Evolutionary conservation across 1,139 yeast genomes (phyloP).

Genomic region (Pichia cactophila): DNA sequence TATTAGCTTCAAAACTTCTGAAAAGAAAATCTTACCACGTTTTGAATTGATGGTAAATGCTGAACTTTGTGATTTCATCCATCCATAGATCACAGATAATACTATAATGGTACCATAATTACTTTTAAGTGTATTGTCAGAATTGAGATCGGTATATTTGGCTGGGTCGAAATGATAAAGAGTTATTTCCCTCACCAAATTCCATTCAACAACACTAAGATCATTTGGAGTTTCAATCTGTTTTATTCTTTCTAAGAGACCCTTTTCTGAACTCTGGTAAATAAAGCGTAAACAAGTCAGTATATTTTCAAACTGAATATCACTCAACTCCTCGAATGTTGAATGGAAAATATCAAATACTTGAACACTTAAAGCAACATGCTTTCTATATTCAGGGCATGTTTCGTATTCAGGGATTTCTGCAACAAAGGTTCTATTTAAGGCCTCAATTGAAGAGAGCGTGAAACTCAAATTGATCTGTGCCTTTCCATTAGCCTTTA

Average conservation of each 20-base stretch:
- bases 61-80: constrained; percentile 21
- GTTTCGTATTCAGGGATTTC: constrained; percentile 10
- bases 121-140: neutral
- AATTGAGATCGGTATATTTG: constrained; percentile 14
- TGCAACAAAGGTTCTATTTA: constrained; percentile 10
- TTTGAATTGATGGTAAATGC: constrained; percentile 5
- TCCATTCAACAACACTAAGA: constrained; percentile 11
- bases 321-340: constrained; percentile 14
- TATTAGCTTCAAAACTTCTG: constrained; percentile 17
- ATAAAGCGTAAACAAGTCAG: constrained; percentile 18
- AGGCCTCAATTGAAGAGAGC: constrained; percentile 3
- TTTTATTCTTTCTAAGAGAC: constrained; percentile 1
- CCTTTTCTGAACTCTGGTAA: neutral
- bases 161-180: constrained; percentile 9
- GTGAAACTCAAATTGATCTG: constrained; percentile 3
- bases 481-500: constrained; percentile 7
- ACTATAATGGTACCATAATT: constrained; percentile 19
- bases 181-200: constrained; percentile 12
- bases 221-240: constrained; percentile 5
- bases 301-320: constrained; percentile 19
- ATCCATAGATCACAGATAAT: constrained; percentile 20
- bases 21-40: constrained; percentile 14
- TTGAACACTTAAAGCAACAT: constrained; percentile 12
- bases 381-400: constrained; percentile 12
- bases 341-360: constrained; percentile 16